Percentiles rank a stretch among this genome's conserved stretches.
These are phyloP conservation scores for Suillus fuscotomentosus DNA, from an alignment of 768 basidiomycete species.

Conservation along the genomic window DNA sequence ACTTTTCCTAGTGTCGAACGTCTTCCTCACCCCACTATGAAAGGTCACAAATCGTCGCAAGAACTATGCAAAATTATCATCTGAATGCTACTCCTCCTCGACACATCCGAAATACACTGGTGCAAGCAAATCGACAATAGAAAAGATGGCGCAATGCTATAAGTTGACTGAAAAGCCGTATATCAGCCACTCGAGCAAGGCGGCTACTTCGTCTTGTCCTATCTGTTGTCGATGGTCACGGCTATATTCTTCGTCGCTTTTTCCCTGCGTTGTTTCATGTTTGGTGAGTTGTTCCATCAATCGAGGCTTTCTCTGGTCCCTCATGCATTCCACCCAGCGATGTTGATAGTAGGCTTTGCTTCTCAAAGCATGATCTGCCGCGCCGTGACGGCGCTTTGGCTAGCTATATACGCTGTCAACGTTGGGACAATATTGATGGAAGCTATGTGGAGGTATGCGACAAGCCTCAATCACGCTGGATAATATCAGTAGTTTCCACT, in stretches of 20 bases:
- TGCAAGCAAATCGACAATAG: too few species aligned
- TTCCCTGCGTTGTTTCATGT: background rate
- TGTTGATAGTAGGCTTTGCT: background rate
- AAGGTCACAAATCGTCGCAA: too few species aligned
- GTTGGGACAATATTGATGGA: background rate
- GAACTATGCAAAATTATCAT: too few species aligned
- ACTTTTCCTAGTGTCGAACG: too few species aligned
- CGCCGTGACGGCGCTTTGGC: background rate
- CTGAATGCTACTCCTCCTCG: too few species aligned
- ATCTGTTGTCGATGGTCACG: background rate
- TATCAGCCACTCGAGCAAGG: background rate
- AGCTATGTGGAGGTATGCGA: background rate
- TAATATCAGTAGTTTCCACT: background rate
- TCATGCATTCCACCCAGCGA: background rate
- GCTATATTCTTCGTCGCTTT: background rate
- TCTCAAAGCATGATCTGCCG: background rate
- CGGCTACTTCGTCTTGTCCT: background rate
- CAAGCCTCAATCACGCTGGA: background rate
- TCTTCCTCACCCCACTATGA: too few species aligned
- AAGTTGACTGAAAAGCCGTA: too few species aligned
- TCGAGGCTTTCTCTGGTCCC: background rate
- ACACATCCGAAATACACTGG: too few species aligned
- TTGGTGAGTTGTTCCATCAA: background rate
- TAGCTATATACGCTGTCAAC: background rate
- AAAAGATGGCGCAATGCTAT: too few species aligned